Base-by-base conservation (phyloP, 768 basidiomycete species). In the Tylopilus sp. region DNA sequence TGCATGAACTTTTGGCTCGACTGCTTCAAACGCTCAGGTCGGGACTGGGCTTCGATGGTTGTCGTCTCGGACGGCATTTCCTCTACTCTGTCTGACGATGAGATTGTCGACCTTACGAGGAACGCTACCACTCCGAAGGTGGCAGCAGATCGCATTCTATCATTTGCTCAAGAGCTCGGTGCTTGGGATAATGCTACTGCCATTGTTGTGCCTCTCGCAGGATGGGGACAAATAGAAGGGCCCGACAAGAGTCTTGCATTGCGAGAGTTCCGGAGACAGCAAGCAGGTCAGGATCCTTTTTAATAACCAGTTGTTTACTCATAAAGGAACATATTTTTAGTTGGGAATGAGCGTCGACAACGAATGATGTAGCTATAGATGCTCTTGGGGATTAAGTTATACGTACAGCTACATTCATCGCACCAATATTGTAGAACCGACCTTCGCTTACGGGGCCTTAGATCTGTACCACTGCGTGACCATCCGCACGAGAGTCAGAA, bases 31-130 rank as follows among this genome's bases (percentile, higher is more conserved):
- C 47, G 11, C n/a, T 11, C 60, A 94, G 95, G 91, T 47, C 68
- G 75, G 10, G 84, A 91, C 48, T 94, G 91, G 83, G 86, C 94
- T 0, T 96, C 87, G 67, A 77, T 95, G 61, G 80, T 94, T 26
- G 76, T 96, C 14, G 76, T 95, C n/a, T 95, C 94, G 11, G 97
- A 99, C 68, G 97, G 97, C 6, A 80, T 98, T 45, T 90, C 93
- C 2, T 92, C 91, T 31, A 80, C 90, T 42, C 78, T 97, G 38
- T 94, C 94, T 1, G 94, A 98, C 67, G 89, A 91, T 56, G 97
- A 99, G 72, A 87, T 99, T 55, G 84, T 91, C 29, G 97, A 98
- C 68, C 83, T 99, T 40, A 87, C 86, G 7, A 78, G 94, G 45
- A 76, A 77, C 41, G 83, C 87, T 8, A 66, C 72, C 10, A 81